These are phyloP conservation scores for Vanderwaltozyma polyspora DNA, from an alignment of 805 yeast species.

Conservation along the genomic window DNA sequence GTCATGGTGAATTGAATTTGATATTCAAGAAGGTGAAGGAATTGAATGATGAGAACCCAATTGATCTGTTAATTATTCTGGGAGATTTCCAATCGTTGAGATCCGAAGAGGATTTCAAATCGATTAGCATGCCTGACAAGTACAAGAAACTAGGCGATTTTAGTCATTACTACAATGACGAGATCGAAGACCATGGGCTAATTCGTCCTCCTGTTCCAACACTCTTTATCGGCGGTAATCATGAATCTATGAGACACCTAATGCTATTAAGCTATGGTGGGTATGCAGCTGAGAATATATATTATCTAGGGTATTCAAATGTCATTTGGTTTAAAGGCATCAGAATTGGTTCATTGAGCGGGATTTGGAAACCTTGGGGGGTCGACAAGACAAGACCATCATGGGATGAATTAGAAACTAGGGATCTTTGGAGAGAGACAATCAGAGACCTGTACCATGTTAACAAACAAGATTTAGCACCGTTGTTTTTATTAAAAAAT, in stretches of 20 bases:
- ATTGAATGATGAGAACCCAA: conserved; percentile 17
- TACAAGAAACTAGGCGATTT: conserved; percentile 73
- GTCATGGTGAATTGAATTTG: conserved; percentile 65
- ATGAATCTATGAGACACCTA: conserved; percentile 76
- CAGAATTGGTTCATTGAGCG: conserved; percentile 72
- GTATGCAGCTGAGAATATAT: conserved; percentile 83
- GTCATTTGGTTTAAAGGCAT: conserved; percentile 66
- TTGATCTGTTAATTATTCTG: conserved; percentile 61
- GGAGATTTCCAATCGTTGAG: conserved; percentile 90
- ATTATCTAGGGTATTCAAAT: conserved; percentile 70
- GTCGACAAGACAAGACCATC: conserved; percentile 40
- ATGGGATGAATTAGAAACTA: conserved; percentile 29
- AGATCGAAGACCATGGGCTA: background rate
- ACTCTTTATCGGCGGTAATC: conserved; percentile 88
- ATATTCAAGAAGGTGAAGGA: conserved; percentile 38
- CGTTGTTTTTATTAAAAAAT: conserved; percentile 31
- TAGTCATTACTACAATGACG: conserved; percentile 12
- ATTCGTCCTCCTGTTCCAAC: conserved; percentile 62
- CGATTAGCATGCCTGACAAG: conserved; percentile 71
- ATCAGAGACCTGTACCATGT: conserved; percentile 44
- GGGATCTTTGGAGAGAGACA: conserved; percentile 15
- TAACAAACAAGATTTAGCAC: conserved; percentile 45
- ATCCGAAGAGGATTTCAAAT: conserved; percentile 46
- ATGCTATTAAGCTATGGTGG: conserved; percentile 75
- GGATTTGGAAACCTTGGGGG: conserved; percentile 56